Conservation (phyloP, 2,329 filamentous ascomycete genomes). For the Scytalidium sp. region DNA sequence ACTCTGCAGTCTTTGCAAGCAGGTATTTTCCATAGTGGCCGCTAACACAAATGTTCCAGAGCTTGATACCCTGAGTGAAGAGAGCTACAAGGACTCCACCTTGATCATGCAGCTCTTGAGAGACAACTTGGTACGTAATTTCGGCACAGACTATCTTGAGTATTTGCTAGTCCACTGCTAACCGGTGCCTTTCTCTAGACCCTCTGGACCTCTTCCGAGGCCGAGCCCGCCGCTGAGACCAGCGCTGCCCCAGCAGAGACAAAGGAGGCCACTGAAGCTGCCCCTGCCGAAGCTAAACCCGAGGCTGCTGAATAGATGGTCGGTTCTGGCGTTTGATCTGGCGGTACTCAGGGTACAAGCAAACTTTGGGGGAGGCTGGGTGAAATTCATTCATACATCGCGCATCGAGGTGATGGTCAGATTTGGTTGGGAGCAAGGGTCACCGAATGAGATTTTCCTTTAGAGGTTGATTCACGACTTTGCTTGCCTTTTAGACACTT, state of each 20-base stretch:
- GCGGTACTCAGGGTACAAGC: constrained; percentile 25
- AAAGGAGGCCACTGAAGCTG: constrained; percentile 45
- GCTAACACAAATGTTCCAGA: constrained; percentile 47
- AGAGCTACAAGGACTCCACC: constrained; percentile 99
- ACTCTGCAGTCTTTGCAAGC: neutral
- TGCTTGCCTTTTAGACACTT: constrained; percentile 29
- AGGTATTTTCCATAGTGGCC: neutral
- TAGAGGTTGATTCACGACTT: constrained; percentile 25
- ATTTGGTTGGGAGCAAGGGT: constrained; percentile 8
- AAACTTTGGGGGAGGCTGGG: constrained; percentile 18
- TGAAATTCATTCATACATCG: constrained; percentile 26
- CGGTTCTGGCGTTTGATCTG: constrained; percentile 28
- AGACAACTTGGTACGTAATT: constrained; percentile 73
- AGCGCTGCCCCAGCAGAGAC: constrained; percentile 56
- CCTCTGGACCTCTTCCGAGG: constrained; percentile 98
- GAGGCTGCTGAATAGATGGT: constrained; percentile 27
- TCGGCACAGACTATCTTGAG: constrained; percentile 11
- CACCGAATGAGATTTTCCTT: constrained; percentile 21
- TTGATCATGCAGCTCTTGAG: constrained; percentile 98
- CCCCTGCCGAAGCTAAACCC: constrained; percentile 36
- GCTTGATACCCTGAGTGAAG: constrained; percentile 94
- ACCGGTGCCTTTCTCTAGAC: constrained; percentile 55
- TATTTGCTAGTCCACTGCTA: constrained; percentile 4
- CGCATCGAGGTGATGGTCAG: constrained; percentile 20
- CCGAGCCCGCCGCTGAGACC: constrained; percentile 68